Percentiles rank a stretch among this genome's conserved stretches.
These are phyloP conservation scores for Chernovozyma aurita DNA, from an alignment of 1,139 yeast genomes.

Conservation along the genomic window DNA sequence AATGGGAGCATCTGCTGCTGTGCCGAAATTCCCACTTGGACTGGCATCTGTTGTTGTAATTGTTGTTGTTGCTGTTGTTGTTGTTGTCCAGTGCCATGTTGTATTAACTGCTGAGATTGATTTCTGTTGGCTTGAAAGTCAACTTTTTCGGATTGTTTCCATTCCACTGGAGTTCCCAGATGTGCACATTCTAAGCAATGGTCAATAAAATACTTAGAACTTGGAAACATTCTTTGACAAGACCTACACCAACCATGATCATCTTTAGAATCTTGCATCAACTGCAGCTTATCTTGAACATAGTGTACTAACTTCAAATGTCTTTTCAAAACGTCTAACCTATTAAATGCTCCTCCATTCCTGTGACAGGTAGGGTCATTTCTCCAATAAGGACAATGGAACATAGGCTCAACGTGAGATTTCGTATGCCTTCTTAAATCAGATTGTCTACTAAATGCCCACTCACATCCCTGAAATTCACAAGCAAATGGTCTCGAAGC, in stretches of 20 bases:
- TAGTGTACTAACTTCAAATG: conserved; percentile 66
- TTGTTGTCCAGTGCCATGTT: not conserved
- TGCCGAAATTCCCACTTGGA: too few species aligned
- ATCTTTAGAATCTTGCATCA: conserved; percentile 20
- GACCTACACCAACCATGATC: conserved; percentile 65
- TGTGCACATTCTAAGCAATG: conserved; percentile 66
- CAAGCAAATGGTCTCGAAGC: conserved; percentile 48
- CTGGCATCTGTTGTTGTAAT: not conserved
- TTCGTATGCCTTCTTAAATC: conserved; percentile 64
- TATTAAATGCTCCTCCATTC: conserved; percentile 66
- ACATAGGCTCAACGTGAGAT: conserved; percentile 60
- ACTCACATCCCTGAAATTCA: conserved; percentile 48
- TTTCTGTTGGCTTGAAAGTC: not conserved
- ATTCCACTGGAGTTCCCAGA: conserved; percentile 23
- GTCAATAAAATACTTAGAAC: conserved; percentile 55
- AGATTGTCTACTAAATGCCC: conserved; percentile 66
- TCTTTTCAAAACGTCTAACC: conserved; percentile 67
- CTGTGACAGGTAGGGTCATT: conserved; percentile 66
- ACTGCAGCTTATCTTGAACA: conserved; percentile 42
- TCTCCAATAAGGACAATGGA: conserved; percentile 69
- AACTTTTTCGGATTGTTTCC: conserved; percentile 14
- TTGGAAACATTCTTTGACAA: conserved; percentile 55
- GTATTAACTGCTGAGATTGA: not conserved
- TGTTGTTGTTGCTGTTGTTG: not conserved
- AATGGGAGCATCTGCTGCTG: not conserved